Evolutionary conservation across 2,329 filamentous ascomycete species (phyloP), one percentile per base, ranked within the genome.

Genomic region (Blumeriella jaapii): DNA sequence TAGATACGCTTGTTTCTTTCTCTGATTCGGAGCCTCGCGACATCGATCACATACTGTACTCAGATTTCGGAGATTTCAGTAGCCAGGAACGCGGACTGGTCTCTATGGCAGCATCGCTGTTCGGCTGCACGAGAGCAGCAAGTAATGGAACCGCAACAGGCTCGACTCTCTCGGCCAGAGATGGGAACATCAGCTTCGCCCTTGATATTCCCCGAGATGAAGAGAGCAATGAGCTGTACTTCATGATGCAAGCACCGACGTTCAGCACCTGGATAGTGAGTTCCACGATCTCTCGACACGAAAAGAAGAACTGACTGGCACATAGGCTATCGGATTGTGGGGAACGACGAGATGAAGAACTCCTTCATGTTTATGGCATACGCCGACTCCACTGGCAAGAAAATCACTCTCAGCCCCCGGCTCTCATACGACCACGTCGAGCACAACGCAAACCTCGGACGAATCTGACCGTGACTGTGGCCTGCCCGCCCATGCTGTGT

Each of bases 351-450:
- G 46, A 73, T 73, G 64, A 55, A 59, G 3, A 61, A 66, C 31
- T 59, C 69, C 6, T 58, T 75, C 15, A 66, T 71, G 38, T 61
- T 74, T 28, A 61, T 75, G 48, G 55, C 66, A n/a, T 75, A 77
- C 56, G 55, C 60, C 29, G 64, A 64, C 37, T 51, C 55, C 4
- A 57, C 57, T 5, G 61, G 59, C 34, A 54, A 61, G 34, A 68
- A 68, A 43, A 61, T 74, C 37, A 75, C 69, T 16, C 60, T 77
- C 38, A 74, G 68, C 16, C 68, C 71, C 2, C 69, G 72, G 32
- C 50, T 68, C 19, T 59, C 63, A 22, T 57, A 60, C 33, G 66
- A 63, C 28, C 59, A 73, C 45, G 62, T 61, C 45, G 72, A 77
- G 50, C 72, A 59, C 61, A 4, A 54, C 60, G 3, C 65, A 74